Conservation (phyloP, 768 basidiomycete species). For the Pseudohyphozyma bogoriensis region DNA sequence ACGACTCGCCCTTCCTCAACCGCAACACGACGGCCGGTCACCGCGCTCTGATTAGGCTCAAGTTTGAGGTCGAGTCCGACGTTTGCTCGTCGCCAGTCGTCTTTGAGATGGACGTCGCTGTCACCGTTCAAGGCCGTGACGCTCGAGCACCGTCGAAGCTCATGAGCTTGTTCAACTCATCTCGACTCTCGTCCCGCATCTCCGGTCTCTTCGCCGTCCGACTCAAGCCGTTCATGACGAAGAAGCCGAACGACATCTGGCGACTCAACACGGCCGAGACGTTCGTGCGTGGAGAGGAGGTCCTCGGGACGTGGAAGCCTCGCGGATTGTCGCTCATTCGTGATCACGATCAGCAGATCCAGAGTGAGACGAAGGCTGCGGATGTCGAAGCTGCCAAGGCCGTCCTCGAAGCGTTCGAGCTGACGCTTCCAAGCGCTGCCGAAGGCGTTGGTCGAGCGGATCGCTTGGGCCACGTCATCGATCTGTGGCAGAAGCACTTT, state of each 20-base stretch:
- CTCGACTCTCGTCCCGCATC: slow-evolving; percentile 64
- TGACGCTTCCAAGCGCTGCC: slow-evolving; percentile 11
- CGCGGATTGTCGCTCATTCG: slow-evolving; percentile 80
- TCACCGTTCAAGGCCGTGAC: slow-evolving; percentile 74
- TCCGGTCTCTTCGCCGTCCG: slow-evolving; percentile 75
- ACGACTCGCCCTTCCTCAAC: slow-evolving; percentile 76
- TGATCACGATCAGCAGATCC: slow-evolving; percentile 65
- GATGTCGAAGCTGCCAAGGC: slow-evolving; percentile 84
- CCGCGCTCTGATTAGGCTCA: slow-evolving; percentile 65
- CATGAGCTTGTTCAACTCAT: slow-evolving; percentile 63
- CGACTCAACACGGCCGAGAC: slow-evolving; percentile 87
- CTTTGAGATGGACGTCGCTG: slow-evolving; percentile 76
- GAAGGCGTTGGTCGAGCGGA: slow-evolving; percentile 21
- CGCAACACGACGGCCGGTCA: slow-evolving; percentile 68
- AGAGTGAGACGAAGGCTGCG: slow-evolving; percentile 62
- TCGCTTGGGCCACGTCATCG: slow-evolving; percentile 52
- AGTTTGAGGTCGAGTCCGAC: slow-evolving; percentile 70
- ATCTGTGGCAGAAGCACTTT: slow-evolving; percentile 74
- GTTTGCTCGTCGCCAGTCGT: slow-evolving; percentile 74
- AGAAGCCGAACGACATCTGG: slow-evolving; percentile 84
- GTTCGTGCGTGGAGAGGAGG: slow-evolving; percentile 87
- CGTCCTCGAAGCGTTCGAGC: slow-evolving; percentile 47
- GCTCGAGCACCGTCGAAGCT: slow-evolving; percentile 71
- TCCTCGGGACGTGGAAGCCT: slow-evolving; percentile 70
- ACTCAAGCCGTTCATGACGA: slow-evolving; percentile 71